A percentile compares a stretch with the other conserved stretches of the same genome.
Conservation (phyloP, 495 filamentous ascomycete species). For the Delitschia confertaspora region DNA sequence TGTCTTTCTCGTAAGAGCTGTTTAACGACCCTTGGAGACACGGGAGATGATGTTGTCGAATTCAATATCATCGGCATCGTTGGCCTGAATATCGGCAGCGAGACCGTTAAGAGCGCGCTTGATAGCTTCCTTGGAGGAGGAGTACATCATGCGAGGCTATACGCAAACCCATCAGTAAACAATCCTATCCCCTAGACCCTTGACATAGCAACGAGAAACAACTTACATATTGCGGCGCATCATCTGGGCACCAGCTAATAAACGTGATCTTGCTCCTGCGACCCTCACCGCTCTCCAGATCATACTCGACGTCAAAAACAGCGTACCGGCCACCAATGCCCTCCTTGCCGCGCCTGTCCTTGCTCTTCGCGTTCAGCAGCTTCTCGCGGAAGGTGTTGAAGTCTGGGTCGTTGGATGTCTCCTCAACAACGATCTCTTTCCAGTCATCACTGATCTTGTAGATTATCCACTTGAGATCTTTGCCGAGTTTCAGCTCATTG, state of each 20-base stretch:
- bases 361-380: slow-evolving; percentile 56
- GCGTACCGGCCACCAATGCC: slow-evolving; percentile 69
- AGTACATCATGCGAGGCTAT: slow-evolving; percentile 91
- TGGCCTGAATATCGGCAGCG: slow-evolving; percentile 79
- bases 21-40: slow-evolving; percentile 64
- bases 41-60: slow-evolving; percentile 66
- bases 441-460: slow-evolving; percentile 93
- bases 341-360: slow-evolving; percentile 56
- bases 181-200: background rate
- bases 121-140: slow-evolving; percentile 84
- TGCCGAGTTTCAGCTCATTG: slow-evolving; percentile 85
- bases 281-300: slow-evolving; percentile 69
- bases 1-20: background rate
- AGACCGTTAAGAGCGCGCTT: slow-evolving; percentile 80
- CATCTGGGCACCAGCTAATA: slow-evolving; percentile 85
- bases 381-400: slow-evolving; percentile 60
- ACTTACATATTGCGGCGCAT: slow-evolving; percentile 72
- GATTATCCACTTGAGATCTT: slow-evolving; percentile 89
- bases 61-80: slow-evolving; percentile 84
- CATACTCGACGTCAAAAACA: slow-evolving; percentile 86
- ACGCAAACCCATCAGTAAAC: background rate
- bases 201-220: background rate
- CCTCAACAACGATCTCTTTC: slow-evolving; percentile 77
- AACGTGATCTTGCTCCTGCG: slow-evolving; percentile 88
- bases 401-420: slow-evolving; percentile 45